Percentiles rank a stretch among this genome's conserved stretches.
These are phyloP conservation scores for Gracilaria vermiculophylla DNA, from an alignment of 23 red algal genomes.

Conservation along the genomic window DNA sequence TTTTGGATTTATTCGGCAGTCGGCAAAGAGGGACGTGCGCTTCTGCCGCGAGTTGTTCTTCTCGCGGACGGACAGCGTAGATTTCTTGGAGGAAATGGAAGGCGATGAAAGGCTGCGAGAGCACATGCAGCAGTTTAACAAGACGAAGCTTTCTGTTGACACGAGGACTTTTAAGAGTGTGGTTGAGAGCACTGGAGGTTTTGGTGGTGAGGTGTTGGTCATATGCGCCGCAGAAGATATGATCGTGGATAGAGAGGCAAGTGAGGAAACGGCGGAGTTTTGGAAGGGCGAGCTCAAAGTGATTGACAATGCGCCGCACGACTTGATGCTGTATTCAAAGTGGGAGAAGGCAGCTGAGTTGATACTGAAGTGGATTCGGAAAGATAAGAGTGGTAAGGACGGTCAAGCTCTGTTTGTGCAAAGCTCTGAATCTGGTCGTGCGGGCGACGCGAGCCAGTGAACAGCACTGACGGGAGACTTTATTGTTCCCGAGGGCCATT, in stretches of 20 bases:
- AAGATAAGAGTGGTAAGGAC: neutral
- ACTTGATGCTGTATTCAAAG: slow-evolving; percentile 60
- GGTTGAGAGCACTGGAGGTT: neutral
- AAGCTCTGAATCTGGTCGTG: neutral
- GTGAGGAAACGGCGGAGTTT: slow-evolving; percentile 61
- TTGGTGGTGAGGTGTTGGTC: slow-evolving; percentile 14
- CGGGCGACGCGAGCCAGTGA: neutral
- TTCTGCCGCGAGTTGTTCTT: slow-evolving; percentile 63
- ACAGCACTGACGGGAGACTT: neutral
- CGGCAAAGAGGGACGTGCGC: neutral
- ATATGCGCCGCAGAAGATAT: slow-evolving; percentile 48
- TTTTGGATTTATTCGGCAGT: slow-evolving; percentile 27
- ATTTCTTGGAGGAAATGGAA: slow-evolving; percentile 36
- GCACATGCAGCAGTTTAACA: slow-evolving; percentile 12
- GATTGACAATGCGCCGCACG: slow-evolving; percentile 48
- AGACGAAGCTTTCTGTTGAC: slow-evolving; percentile 1
- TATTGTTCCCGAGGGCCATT: too few relatives aligned
- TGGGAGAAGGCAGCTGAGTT: slow-evolving; percentile 25
- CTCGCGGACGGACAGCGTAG: slow-evolving; percentile 6
- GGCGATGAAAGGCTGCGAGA: slow-evolving; percentile 15
- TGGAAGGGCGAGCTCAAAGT: slow-evolving; percentile 14
- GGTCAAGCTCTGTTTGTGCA: neutral
- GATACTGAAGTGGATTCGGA: slow-evolving; percentile 49
- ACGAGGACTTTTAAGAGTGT: neutral
- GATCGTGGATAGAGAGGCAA: slow-evolving; percentile 33